Conservation (phyloP, 2,329 filamentous ascomycete genomes). For the Calonectria pteridis region DNA sequence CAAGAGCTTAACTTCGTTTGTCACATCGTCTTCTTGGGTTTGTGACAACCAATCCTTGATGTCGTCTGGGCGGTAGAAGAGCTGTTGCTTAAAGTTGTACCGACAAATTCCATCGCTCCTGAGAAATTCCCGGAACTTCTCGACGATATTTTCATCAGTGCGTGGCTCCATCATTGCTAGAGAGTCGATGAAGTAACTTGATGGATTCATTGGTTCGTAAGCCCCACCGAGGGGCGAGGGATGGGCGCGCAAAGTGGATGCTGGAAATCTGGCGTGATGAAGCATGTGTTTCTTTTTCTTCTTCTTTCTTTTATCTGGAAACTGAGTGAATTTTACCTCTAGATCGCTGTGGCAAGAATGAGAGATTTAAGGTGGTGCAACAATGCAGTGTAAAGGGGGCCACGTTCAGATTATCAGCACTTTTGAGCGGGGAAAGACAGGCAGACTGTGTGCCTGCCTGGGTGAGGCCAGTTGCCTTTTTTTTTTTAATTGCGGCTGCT, state of each 20-base stretch:
- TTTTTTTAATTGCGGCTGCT: too few species aligned
- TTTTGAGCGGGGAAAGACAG: too few species aligned
- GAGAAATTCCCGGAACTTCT: not conserved
- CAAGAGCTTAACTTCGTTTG: not conserved
- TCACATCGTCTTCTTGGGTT: not conserved
- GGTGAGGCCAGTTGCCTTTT: too few species aligned
- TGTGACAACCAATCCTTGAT: not conserved
- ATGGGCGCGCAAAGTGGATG: not conserved
- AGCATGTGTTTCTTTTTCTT: not conserved
- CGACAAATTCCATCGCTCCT: not conserved
- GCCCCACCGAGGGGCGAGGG: too few species aligned
- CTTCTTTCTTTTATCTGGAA: not conserved
- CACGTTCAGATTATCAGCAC: too few species aligned
- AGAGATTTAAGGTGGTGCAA: not conserved
- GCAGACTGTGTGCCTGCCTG: too few species aligned
- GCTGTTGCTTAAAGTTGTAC: not conserved
- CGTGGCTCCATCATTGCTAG: too few species aligned
- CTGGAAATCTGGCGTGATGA: not conserved
- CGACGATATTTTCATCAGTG: not conserved
- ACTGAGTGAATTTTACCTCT: not conserved
- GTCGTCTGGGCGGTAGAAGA: not conserved
- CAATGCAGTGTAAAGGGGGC: not conserved
- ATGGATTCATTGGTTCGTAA: not conserved
- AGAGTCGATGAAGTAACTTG: not conserved
- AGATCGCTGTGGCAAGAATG: not conserved